Percentiles rank a stretch among this genome's conserved stretches.
phyloP scores from a whole-genome alignment of 106 monocot genomes.

The Apostasia shenzhenica region DNA sequence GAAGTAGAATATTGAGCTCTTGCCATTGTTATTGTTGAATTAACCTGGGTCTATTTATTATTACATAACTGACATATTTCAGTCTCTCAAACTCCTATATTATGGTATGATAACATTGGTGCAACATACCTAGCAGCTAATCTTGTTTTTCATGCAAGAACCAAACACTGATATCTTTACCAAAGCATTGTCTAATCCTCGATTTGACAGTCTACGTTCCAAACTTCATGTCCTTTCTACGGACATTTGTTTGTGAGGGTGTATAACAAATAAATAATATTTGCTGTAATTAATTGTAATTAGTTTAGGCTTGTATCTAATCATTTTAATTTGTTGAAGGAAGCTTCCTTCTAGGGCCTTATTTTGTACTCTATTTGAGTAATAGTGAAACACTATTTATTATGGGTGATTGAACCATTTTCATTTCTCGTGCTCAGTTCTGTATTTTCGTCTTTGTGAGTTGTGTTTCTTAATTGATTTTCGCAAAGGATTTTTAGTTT shows the following conservation, averaged over 20 bases:
- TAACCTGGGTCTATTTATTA: conserved; percentile 2
- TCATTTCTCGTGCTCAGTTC: too few relatives aligned
- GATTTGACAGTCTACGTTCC: neutral
- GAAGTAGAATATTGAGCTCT: conserved; percentile 4
- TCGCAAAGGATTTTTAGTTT: too few relatives aligned
- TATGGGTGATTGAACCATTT: too few relatives aligned
- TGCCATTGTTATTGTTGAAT: neutral
- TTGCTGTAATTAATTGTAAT: too few relatives aligned
- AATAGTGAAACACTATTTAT: too few relatives aligned
- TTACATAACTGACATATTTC: neutral
- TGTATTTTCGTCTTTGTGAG: too few relatives aligned
- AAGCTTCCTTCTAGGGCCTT: too few relatives aligned
- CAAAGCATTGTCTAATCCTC: neutral
- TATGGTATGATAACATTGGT: conserved; percentile 10
- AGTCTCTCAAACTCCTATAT: neutral
- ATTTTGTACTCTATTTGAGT: too few relatives aligned
- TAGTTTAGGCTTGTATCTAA: too few relatives aligned
- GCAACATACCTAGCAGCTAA: neutral
- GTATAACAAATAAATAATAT: neutral
- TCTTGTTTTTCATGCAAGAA: conserved; percentile 8
- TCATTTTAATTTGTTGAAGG: too few relatives aligned
- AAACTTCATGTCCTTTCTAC: neutral
- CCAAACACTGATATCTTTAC: conserved; percentile 8
- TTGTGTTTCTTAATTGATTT: too few relatives aligned
- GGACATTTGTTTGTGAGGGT: neutral